A percentile compares a stretch with the other conserved stretches of the same genome.
Conservation (phyloP, 1,284 basidiomycete genomes). For the Ustilago tritici region DNA sequence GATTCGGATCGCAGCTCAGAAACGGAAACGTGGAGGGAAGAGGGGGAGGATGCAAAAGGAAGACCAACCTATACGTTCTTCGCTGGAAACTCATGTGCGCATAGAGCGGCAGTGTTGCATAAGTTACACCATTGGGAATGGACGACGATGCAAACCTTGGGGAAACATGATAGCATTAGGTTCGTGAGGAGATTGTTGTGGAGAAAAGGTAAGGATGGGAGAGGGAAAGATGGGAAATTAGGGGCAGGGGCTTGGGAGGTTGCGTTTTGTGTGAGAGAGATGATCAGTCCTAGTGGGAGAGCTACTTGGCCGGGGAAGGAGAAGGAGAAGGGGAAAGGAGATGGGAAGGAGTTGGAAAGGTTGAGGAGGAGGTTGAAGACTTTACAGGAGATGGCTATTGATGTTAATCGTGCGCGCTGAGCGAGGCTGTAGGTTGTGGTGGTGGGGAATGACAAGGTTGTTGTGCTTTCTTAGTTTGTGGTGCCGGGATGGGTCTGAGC, state of each 20-base stretch:
- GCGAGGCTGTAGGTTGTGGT: conserved; percentile 6
- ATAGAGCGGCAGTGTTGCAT: conserved; percentile 38
- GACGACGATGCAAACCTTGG: conserved; percentile 40
- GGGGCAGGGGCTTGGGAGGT: conserved; percentile 38
- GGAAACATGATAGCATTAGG: conserved; percentile 31
- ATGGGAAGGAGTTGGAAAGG: conserved; percentile 23
- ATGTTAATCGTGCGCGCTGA: conserved; percentile 30
- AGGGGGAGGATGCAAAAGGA: conserved; percentile 5
- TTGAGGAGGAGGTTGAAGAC: conserved; percentile 30
- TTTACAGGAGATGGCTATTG: conserved; percentile 26
- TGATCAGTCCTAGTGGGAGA: conserved; percentile 21
- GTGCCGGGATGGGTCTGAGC: no score
- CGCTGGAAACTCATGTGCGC: conserved; percentile 41
- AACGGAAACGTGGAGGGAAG: conserved; percentile 37
- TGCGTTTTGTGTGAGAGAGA: conserved; percentile 27
- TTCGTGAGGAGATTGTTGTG: conserved; percentile 31
- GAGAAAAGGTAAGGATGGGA: conserved; percentile 13
- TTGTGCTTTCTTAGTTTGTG: no score
- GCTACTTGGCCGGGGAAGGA: conserved; percentile 10
- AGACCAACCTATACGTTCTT: conserved; percentile 27
- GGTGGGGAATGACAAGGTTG: background rate
- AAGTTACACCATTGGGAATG: conserved; percentile 55
- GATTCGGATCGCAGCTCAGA: conserved; percentile 14
- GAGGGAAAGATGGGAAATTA: conserved; percentile 28
- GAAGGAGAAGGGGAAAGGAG: background rate